Conservation (phyloP, 495 filamentous ascomycete species). For the Penicilliopsis zonata region DNA sequence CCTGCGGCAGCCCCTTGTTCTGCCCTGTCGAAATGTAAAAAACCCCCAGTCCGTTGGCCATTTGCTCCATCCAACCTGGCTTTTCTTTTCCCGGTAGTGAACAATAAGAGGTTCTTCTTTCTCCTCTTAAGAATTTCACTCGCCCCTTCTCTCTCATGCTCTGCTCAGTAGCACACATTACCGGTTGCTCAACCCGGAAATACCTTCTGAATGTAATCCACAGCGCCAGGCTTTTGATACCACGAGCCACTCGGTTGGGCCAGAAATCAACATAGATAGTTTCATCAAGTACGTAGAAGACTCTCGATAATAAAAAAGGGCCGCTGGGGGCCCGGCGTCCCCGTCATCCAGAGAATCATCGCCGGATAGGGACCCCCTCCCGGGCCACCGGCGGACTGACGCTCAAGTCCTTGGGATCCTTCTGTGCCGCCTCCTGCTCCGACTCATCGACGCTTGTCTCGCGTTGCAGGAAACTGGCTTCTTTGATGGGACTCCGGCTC, state of each 20-base stretch:
- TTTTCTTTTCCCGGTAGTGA: too few relatives aligned
- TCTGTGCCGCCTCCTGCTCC: slow-evolving; percentile 24
- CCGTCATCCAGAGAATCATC: slow-evolving; percentile 15
- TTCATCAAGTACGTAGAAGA: too few relatives aligned
- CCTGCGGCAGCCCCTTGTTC: too few relatives aligned
- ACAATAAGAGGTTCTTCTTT: too few relatives aligned
- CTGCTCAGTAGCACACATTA: slow-evolving; percentile 15
- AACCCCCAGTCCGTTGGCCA: too few relatives aligned
- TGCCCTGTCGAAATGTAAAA: too few relatives aligned
- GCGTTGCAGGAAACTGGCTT: slow-evolving; percentile 69
- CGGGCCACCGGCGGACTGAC: slow-evolving; percentile 35
- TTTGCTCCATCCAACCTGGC: too few relatives aligned
- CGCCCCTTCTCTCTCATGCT: slow-evolving; percentile 5
- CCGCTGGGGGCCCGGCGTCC: too few relatives aligned
- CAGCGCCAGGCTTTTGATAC: slow-evolving; percentile 32
- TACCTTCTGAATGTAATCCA: slow-evolving; percentile 14
- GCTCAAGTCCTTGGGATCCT: slow-evolving; percentile 23
- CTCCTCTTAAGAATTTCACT: not conserved
- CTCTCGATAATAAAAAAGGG: slow-evolving; percentile 5
- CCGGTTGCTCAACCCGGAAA: slow-evolving; percentile 3
- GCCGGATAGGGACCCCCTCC: slow-evolving; percentile 55
- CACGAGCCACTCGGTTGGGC: slow-evolving; percentile 11
- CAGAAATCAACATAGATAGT: slow-evolving; percentile 4
- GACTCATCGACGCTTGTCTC: slow-evolving; percentile 62
- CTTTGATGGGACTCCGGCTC: slow-evolving; percentile 73